Evolutionary conservation across 2,329 filamentous ascomycete genomes (phyloP), one percentile per base, ranked within the genome.

Genomic region (Thermoascus crustaceus): DNA sequence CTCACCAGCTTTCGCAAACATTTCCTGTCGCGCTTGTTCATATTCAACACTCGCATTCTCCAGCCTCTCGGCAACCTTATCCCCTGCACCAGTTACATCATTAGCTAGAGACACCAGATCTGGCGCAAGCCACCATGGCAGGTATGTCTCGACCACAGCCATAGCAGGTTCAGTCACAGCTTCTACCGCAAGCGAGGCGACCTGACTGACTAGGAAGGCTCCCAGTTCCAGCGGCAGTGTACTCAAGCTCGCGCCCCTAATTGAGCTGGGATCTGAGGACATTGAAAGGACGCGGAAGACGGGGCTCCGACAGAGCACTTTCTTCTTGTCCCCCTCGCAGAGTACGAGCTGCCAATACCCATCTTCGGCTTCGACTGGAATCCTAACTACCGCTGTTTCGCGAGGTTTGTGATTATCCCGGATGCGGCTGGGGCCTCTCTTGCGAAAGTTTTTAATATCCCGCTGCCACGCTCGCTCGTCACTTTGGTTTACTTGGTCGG

Each of bases 341-440:
- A 85, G 62, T 0, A 83, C 72, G 4, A 85, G 61, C 7, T 80
- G 75, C 37, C 82, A 78, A 49, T 85, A 85, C 0, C 80, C 80
- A 52, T 85, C 80, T 0, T 66, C 65, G 0, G 75, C 75, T 0
- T 72, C 66, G 0, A 74, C 73, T 0, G 80, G 80, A 29, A 85
- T 77, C 3, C 79, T 69, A 4, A 82, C 62, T 1, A 84, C 63
- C 18, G 73, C 72, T 0, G 80, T 84, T 53, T 83, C 78, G 1
- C 78, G 66, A 0, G 76, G 56, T 0, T 61, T 36, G 38, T 82
- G 78, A 1, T 58, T 66, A 2, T 69, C 66, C 1, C 64, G 61
- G 11, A 66, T 54, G 11, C 61, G 63, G 2, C 66, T 57, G 1
- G 54, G 41, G 0, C 69, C 68, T 42, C 73, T 80, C 41, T 76